phyloP scores from a whole-genome alignment of 305 asterid species.

The Salvia sclarea region DNA sequence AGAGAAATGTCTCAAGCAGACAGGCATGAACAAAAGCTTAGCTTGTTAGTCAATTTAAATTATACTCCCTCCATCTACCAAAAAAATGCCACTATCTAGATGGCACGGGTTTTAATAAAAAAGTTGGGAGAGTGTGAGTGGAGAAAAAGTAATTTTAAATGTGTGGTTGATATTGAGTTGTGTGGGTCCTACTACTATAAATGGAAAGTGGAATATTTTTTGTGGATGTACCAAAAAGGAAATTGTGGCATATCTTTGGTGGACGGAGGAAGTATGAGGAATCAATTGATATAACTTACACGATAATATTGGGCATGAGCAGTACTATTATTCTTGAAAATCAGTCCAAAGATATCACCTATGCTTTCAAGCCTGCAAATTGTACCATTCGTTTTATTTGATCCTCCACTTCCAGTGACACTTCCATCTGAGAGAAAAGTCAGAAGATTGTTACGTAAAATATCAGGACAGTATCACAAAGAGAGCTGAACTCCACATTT shows the following conservation, averaged over 20 bases:
- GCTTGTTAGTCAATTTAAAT: constrained; percentile 5
- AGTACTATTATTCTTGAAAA: constrained; percentile 64
- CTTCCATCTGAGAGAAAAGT: constrained; percentile 54
- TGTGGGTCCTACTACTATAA: too few species aligned
- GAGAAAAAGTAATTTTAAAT: too few species aligned
- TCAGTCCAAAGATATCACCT: constrained; percentile 74
- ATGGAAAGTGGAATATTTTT: too few species aligned
- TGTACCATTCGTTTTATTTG: constrained; percentile 57
- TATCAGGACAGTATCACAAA: constrained; percentile 11
- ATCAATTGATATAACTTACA: constrained; percentile 50
- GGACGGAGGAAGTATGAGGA: too few species aligned
- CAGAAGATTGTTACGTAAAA: constrained; percentile 27
- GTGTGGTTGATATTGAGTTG: too few species aligned
- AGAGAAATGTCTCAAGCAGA: constrained; percentile 32
- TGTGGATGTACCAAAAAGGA: too few species aligned
- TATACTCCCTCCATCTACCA: too few species aligned
- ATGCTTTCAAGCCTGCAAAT: constrained; percentile 77
- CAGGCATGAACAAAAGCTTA: constrained; percentile 13
- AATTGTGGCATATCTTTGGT: too few species aligned
- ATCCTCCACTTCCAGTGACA: constrained; percentile 55
- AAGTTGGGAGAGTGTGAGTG: too few species aligned
- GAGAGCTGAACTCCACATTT: neutral
- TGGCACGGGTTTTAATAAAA: too few species aligned
- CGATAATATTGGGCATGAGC: constrained; percentile 87
- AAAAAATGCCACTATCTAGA: too few species aligned